Base-by-base conservation (phyloP, 495 filamentous ascomycete genomes). In the Penicillium ochrochloron region DNA sequence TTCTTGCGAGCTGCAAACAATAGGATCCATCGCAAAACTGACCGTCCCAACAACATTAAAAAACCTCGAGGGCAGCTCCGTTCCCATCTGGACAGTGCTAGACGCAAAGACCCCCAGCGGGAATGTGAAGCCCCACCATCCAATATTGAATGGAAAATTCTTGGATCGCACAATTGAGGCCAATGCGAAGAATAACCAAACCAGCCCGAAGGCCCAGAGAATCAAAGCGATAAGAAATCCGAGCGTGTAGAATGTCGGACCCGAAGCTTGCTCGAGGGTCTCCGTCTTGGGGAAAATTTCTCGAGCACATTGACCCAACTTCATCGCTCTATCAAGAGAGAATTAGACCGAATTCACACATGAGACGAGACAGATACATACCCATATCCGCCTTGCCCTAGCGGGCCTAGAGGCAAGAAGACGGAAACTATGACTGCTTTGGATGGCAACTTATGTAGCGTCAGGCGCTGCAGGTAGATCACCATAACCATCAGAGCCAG, bases 91-190 rank as follows among this genome's bases (percentile, higher is more conserved):
- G 14, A 70, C 74, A 1, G 87, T 88, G 27, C 78, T 76, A 6
- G 77, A 67, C 0, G 86, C 78, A 66, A 83, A 86, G n/a, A 83
- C 83, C 33, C 83, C 86, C 27, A 88, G 63, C 0, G 87, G 87
- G 57, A 89, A 90, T 2, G 80, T 86, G 56, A 89, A 89, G 5
- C 82, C 83, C 88, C 88, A 90, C 86, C 87, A 89, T 1, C 87
- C 87, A 67, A 89, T 84, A 59, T 89, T 89, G 70, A 89, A 89
- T 0, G 87, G 85, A 54, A 89, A 88, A 14, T 65, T 78, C 55
- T 68, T 76, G 11, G 41, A 80, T 5, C 67, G 60, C 0, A 60
- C 60, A n/a, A 79, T 73, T 1, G 76, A 70, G 0, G 70, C 73
- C 3, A 74, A 59, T 10, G 86, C 88, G 57, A 90, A 84, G 66